These are phyloP conservation scores for Phytophthora hibernalis DNA, from an alignment of 352 stramenopile genomes.

Conservation along the genomic window DNA sequence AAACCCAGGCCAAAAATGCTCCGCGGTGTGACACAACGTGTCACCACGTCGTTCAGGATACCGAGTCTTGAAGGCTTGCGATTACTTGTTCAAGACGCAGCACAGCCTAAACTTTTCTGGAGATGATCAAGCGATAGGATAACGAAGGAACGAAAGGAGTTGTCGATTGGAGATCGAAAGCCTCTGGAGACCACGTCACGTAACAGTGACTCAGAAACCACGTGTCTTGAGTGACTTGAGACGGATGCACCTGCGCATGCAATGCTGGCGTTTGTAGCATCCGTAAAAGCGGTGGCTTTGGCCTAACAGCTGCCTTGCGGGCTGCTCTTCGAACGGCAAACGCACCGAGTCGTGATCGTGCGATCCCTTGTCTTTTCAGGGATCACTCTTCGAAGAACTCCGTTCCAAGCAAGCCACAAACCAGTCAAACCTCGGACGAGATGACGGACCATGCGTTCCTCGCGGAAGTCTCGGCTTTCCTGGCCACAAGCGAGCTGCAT, in stretches of 20 bases:
- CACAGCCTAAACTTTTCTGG: too few relatives aligned
- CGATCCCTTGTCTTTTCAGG: neutral
- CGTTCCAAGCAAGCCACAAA: neutral
- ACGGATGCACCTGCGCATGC: neutral
- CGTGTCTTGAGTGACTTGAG: neutral
- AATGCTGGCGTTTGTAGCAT: neutral
- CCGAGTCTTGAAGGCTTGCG: too few relatives aligned
- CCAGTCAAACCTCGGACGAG: neutral
- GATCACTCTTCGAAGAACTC: neutral
- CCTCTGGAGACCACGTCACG: neutral
- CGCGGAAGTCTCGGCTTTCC: constrained; percentile 2
- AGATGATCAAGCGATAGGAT: neutral
- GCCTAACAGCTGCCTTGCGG: neutral
- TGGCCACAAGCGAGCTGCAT: neutral
- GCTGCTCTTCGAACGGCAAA: neutral
- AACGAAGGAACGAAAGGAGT: neutral
- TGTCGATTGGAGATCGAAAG: neutral
- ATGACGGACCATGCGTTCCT: constrained; percentile 10
- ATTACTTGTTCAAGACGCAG: too few relatives aligned
- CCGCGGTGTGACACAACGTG: too few relatives aligned
- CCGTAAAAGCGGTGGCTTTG: neutral
- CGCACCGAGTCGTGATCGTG: neutral
- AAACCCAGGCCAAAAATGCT: neutral
- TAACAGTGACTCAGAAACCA: neutral
- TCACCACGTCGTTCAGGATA: too few relatives aligned